These are phyloP conservation scores for Bremia lactucae DNA, from an alignment of 352 stramenopile species.

Conservation along the genomic window DNA sequence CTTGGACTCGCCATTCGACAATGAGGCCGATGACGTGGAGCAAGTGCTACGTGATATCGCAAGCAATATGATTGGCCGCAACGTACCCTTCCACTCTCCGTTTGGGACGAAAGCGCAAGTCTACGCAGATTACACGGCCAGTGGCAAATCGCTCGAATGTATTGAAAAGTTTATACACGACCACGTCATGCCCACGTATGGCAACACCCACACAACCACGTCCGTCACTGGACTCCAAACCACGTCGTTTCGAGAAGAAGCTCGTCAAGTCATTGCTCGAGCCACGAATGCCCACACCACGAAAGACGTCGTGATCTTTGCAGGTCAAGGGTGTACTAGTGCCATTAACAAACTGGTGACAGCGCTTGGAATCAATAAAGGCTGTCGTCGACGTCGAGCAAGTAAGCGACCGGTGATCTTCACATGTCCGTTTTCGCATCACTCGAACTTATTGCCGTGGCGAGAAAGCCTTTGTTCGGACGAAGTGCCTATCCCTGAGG, in stretches of 20 bases:
- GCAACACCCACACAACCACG: constrained; percentile 92
- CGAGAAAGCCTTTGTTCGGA: constrained; percentile 81
- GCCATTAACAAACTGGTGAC: constrained; percentile 81
- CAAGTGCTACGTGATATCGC: constrained; percentile 26
- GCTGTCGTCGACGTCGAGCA: constrained; percentile 13
- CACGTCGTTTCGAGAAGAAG: constrained; percentile 90
- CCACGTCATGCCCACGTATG: constrained; percentile 89
- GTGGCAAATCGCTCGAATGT: constrained; percentile 70
- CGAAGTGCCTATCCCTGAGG: constrained; percentile 67
- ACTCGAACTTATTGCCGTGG: constrained; percentile 97
- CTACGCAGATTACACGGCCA: constrained; percentile 93
- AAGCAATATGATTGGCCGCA: constrained; percentile 40
- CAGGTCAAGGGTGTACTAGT: constrained; percentile 74
- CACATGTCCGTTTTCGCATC: constrained; percentile 92
- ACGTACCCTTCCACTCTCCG: constrained; percentile 40
- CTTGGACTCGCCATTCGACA: constrained; percentile 13
- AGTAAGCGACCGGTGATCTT: constrained; percentile 76
- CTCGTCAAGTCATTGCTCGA: constrained; percentile 86
- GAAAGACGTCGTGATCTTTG: constrained; percentile 93
- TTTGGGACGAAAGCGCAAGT: constrained; percentile 70
- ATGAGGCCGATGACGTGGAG: constrained; percentile 4
- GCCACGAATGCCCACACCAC: constrained; percentile 72
- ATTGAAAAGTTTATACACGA: constrained; percentile 87
- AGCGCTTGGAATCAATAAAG: constrained; percentile 41
- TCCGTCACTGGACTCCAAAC: constrained; percentile 61